A percentile compares a stretch with the other conserved stretches of the same genome.
phyloP scores from a whole-genome alignment of 2,329 filamentous ascomycete species.

The Aspergillus fumigatiaffinis region DNA sequence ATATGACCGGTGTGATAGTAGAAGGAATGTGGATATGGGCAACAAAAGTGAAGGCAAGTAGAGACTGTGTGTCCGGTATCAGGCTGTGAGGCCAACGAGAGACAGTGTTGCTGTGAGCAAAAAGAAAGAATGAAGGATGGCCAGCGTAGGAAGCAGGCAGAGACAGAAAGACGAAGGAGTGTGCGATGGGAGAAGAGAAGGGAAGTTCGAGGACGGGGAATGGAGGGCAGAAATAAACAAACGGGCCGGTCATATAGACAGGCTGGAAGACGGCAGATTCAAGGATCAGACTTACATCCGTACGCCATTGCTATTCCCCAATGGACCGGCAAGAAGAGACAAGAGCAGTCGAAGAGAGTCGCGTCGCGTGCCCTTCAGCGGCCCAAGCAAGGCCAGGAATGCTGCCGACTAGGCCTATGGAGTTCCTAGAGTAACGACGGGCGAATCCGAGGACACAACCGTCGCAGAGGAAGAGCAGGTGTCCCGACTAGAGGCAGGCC shows the following conservation, averaged over 20 bases:
- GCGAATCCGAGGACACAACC: constrained; percentile 9
- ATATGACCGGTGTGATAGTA: background rate
- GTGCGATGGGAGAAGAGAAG: constrained; percentile 15
- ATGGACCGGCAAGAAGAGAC: constrained; percentile 12
- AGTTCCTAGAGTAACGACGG: constrained; percentile 33
- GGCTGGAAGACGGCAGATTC: constrained; percentile 24
- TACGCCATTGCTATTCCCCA: constrained; percentile 34
- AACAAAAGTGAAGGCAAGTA: constrained; percentile 6
- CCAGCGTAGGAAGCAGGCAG: constrained; percentile 10
- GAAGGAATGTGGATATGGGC: constrained; percentile 1
- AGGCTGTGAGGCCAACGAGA: constrained; percentile 5
- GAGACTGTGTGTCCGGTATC: background rate
- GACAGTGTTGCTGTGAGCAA: constrained; percentile 9
- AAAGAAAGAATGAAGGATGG: constrained; percentile 20
- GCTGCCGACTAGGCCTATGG: constrained; percentile 28
- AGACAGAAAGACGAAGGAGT: constrained; percentile 14
- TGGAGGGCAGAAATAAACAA: constrained; percentile 41
- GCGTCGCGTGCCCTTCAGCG: constrained; percentile 36
- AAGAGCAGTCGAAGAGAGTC: constrained; percentile 18
- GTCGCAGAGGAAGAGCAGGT: background rate
- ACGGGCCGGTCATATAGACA: constrained; percentile 27
- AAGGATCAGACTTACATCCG: constrained; percentile 30
- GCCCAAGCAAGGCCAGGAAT: constrained; percentile 40
- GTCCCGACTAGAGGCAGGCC: constrained; percentile 5
- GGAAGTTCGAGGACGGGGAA: constrained; percentile 27